Percentiles rank a stretch among this genome's conserved stretches.
Conservation (phyloP, 257 asterid genomes). For the Nyctanthes arbortristis region DNA sequence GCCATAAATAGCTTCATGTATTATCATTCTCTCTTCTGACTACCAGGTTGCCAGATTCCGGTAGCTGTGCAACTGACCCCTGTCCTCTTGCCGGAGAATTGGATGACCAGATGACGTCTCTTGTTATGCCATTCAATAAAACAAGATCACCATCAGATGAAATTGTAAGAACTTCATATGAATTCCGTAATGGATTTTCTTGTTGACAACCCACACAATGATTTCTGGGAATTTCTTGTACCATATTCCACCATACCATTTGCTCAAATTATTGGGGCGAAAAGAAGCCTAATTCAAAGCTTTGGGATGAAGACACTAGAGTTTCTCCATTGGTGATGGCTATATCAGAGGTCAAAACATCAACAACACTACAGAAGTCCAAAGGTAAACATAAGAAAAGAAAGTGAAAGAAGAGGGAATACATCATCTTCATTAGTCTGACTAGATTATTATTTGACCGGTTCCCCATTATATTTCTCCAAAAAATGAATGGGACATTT, state of each 20-base stretch:
- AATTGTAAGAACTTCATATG: neutral
- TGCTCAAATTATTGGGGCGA: neutral
- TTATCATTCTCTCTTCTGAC: neutral
- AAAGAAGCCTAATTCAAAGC: conserved; percentile 11
- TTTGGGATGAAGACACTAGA: conserved; percentile 13
- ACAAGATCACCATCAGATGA: neutral
- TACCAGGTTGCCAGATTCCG: neutral
- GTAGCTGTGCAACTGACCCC: neutral
- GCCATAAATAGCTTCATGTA: neutral
- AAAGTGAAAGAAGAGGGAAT: neutral
- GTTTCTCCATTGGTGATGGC: neutral
- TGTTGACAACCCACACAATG: neutral
- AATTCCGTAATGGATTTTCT: neutral
- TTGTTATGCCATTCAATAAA: neutral
- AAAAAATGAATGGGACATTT: too few species aligned
- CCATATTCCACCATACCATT: conserved; percentile 2
- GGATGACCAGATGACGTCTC: neutral
- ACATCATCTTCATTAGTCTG: neutral
- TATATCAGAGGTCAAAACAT: neutral
- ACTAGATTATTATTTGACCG: too few species aligned
- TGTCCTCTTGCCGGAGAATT: neutral
- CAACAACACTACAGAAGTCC: neutral
- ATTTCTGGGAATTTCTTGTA: neutral
- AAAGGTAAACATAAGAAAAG: neutral
- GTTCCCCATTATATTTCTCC: too few species aligned